Evolutionary conservation across 345 rosid species (phyloP).

Genomic region (Odontarrhena argentea): DNA sequence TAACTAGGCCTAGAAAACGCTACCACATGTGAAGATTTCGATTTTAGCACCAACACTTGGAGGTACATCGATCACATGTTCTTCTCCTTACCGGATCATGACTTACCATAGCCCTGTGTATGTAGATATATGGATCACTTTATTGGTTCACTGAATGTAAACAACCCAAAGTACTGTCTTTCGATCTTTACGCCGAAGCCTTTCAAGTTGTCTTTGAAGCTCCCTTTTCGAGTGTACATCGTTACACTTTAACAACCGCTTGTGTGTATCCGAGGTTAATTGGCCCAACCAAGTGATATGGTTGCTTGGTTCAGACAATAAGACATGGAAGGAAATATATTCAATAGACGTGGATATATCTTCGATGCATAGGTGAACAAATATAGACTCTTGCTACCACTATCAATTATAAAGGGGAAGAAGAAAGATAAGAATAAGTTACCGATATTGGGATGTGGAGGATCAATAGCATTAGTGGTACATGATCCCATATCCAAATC

Average conservation of each 20-base stretch:
- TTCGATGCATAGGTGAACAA: background rate
- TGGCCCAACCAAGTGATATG: constrained; percentile 4
- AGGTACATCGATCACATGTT: background rate
- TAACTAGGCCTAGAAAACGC: background rate
- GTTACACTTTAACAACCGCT: constrained; percentile 5
- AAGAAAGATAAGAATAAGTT: too few species aligned
- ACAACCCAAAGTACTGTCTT: background rate
- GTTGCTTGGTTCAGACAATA: constrained; percentile 5
- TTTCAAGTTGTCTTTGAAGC: background rate
- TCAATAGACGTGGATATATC: background rate
- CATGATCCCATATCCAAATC: background rate
- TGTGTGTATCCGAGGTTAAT: background rate
- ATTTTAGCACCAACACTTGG: constrained; percentile 9
- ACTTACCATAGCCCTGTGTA: background rate
- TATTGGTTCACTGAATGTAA: constrained; percentile 10
- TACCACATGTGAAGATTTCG: background rate
- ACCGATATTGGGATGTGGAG: too few species aligned
- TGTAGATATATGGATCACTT: constrained; percentile 1
- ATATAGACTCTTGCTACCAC: too few species aligned
- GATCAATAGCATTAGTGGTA: too few species aligned
- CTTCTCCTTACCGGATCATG: background rate
- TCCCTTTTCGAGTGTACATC: background rate
- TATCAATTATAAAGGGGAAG: too few species aligned
- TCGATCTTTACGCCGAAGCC: background rate
- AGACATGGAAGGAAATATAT: background rate